Conservation (phyloP, 768 basidiomycete species). For the Suillus ampliporus region DNA sequence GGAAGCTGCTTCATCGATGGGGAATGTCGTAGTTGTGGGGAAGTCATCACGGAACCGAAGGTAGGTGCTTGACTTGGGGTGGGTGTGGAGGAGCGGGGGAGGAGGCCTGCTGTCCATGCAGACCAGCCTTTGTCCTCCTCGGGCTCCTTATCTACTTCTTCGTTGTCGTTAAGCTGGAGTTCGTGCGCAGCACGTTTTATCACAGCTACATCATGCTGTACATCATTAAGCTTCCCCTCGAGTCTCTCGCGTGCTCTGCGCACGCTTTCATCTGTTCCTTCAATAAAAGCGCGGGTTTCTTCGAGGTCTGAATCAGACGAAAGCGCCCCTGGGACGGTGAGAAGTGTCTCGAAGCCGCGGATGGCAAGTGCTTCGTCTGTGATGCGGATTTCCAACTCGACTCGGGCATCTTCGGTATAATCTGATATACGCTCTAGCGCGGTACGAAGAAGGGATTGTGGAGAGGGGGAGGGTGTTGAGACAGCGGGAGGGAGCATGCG, state of each 20-base stretch:
- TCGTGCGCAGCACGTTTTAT: conserved; percentile 67
- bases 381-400: conserved; percentile 81
- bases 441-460: conserved; percentile 44
- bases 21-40: conserved; percentile 59
- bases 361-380: conserved; percentile 72
- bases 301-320: conserved; percentile 16
- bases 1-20: conserved; percentile 43
- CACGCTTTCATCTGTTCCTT: conserved; percentile 56
- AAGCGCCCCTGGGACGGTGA: conserved; percentile 59
- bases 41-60: conserved; percentile 75
- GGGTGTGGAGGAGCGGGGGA: conserved; percentile 48
- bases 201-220: conserved; percentile 76
- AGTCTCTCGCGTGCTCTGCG: conserved; percentile 54
- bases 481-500: conserved; percentile 20
- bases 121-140: conserved; percentile 36
- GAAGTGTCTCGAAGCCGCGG: conserved; percentile 71
- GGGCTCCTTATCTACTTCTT: conserved; percentile 6
- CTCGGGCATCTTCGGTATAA: conserved; percentile 78
- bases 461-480: conserved; percentile 10
- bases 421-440: conserved; percentile 71
- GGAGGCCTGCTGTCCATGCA: conserved; percentile 65
- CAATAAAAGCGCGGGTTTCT: conserved; percentile 61
- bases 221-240: conserved; percentile 66
- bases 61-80: conserved; percentile 48
- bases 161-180: conserved; percentile 18